These are phyloP conservation scores for Aspergillus flavus DNA, from an alignment of 2,329 filamentous ascomycete genomes.

Conservation along the genomic window DNA sequence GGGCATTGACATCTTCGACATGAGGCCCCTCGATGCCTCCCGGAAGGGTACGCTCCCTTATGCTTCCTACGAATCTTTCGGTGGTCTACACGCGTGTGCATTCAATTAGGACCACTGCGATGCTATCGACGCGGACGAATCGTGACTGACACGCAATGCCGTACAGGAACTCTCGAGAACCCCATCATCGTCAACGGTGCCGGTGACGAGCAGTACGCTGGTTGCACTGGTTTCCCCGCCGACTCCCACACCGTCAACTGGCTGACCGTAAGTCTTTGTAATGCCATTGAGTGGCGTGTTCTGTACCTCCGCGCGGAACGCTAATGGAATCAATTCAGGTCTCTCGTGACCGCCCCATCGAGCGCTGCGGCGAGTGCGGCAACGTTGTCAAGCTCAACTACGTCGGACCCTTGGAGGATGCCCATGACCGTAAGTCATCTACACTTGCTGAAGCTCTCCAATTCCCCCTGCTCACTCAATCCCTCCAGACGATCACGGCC, in stretches of 20 bases:
- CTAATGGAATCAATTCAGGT: conserved; percentile 55
- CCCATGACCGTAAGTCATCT: conserved; percentile 55
- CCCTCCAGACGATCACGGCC: conserved; percentile 43
- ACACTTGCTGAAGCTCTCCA: not conserved
- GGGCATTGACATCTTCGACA: conserved; percentile 96
- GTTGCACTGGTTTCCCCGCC: conserved; percentile 91
- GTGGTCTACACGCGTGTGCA: not conserved
- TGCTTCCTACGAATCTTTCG: not conserved
- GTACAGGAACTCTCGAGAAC: conserved; percentile 78
- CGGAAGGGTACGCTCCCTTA: conserved; percentile 67
- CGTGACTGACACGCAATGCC: conserved; percentile 5
- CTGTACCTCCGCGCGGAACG: not conserved
- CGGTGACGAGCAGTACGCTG: conserved; percentile 93
- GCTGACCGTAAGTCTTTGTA: conserved; percentile 70
- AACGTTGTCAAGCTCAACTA: conserved; percentile 98
- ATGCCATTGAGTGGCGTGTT: conserved; percentile 21
- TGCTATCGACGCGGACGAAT: not conserved
- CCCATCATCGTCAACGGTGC: conserved; percentile 89
- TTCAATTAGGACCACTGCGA: not conserved
- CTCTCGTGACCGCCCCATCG: conserved; percentile 83
- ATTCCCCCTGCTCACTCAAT: conserved; percentile 16
- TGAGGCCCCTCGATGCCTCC: conserved; percentile 91
- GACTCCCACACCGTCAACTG: conserved; percentile 91
- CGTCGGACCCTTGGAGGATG: conserved; percentile 77
- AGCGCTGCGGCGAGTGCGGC: conserved; percentile 96